Percentiles rank a stretch among this genome's conserved stretches.
Evolutionary conservation across 306 rosid species (phyloP).

Genomic region (Sechiopsis laciniata): DNA sequence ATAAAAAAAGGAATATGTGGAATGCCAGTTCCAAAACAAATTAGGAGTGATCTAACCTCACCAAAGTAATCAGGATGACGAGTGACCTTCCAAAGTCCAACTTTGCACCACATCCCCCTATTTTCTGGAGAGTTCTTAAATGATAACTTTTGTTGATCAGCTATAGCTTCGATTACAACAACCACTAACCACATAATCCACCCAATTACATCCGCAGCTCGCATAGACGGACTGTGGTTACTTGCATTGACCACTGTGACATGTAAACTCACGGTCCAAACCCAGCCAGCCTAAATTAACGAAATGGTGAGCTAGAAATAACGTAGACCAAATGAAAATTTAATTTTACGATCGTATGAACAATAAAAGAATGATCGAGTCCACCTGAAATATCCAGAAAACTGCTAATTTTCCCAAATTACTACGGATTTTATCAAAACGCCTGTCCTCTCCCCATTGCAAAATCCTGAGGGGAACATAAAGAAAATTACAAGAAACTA

Average conservation of each 20-base stretch:
- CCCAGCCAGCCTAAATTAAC: conserved; percentile 82
- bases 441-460: conserved; percentile 92
- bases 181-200: conserved; percentile 83
- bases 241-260: conserved; percentile 80
- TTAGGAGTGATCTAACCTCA: conserved; percentile 54
- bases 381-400: conserved; percentile 96
- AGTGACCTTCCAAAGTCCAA: conserved; percentile 75
- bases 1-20: background rate
- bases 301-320: background rate
- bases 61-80: conserved; percentile 99
- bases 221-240: conserved; percentile 50
- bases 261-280: conserved; percentile 93
- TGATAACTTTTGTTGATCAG: conserved; percentile 77
- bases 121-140: conserved; percentile 55
- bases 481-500: conserved; percentile 16
- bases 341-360: background rate
- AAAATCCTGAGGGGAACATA: conserved; percentile 52
- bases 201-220: conserved; percentile 61
- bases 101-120: conserved; percentile 85
- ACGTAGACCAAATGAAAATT: background rate
- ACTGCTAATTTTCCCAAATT: conserved; percentile 68
- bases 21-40: conserved; percentile 14
- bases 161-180: conserved; percentile 59
- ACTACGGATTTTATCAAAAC: conserved; percentile 82
- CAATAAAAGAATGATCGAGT: conserved; percentile 9